These are phyloP conservation scores for Neocatenulostroma microsporum DNA, from an alignment of 2,329 filamentous ascomycete genomes.

Conservation along the genomic window DNA sequence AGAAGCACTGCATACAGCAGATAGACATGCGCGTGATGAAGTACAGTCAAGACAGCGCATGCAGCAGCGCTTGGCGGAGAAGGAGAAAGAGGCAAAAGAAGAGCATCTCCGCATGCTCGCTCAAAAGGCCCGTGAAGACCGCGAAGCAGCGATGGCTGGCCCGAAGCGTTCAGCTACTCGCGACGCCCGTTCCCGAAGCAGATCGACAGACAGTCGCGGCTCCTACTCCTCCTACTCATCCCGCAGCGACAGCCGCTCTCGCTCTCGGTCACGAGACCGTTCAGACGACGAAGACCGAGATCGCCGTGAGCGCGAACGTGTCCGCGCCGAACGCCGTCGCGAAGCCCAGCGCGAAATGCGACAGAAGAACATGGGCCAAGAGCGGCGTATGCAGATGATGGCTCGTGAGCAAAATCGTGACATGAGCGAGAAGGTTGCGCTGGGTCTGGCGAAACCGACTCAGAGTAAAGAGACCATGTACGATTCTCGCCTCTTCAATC, in stretches of 20 bases:
- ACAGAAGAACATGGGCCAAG: slow-evolving; percentile 91
- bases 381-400: slow-evolving; percentile 84
- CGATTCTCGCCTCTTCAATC: slow-evolving; percentile 91
- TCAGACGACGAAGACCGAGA: slow-evolving; percentile 53
- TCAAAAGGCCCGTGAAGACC: slow-evolving; percentile 81
- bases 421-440: slow-evolving; percentile 91
- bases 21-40: slow-evolving; percentile 90
- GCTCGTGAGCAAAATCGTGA: slow-evolving; percentile 93
- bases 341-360: slow-evolving; percentile 85
- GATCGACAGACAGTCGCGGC: slow-evolving; percentile 21
- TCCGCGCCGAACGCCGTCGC: slow-evolving; percentile 66
- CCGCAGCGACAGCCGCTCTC: slow-evolving; percentile 23
- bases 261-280: too few relatives aligned
- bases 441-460: slow-evolving; percentile 90
- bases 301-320: slow-evolving; percentile 62
- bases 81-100: slow-evolving; percentile 91
- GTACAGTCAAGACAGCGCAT: slow-evolving; percentile 86
- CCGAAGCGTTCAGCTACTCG: slow-evolving; percentile 27
- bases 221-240: slow-evolving; percentile 17
- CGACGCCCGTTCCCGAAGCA: slow-evolving; percentile 15
- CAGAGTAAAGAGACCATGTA: slow-evolving; percentile 92
- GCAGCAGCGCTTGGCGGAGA: slow-evolving; percentile 93
- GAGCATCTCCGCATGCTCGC: slow-evolving; percentile 81
- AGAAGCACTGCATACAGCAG: slow-evolving; percentile 88
- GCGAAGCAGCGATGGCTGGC: slow-evolving; percentile 39